A percentile compares a stretch with the other conserved stretches of the same genome.
Conservation (phyloP, 306 rosid genomes). For the Bauhinia variegata region DNA sequence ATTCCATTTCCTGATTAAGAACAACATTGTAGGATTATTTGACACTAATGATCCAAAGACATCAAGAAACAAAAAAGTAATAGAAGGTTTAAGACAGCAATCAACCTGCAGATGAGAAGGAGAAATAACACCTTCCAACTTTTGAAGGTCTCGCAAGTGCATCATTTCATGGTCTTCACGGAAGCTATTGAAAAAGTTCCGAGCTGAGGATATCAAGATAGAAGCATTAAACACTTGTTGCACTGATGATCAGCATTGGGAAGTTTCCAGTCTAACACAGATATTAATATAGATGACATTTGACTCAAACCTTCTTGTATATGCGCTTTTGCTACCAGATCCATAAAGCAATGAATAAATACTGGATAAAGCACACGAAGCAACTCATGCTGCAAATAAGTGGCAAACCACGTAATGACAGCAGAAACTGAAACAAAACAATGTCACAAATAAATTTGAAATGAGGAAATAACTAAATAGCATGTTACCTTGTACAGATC, state of each 20-base stretch:
- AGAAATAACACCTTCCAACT: conserved; percentile 93
- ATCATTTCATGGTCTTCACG: conserved; percentile 93
- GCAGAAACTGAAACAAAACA: background rate
- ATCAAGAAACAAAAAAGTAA: conserved; percentile 5
- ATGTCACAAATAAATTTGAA: conserved; percentile 8
- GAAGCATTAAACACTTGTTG: conserved; percentile 17
- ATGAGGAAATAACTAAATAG: background rate
- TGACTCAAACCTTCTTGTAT: conserved; percentile 72
- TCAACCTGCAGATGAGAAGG: conserved; percentile 83
- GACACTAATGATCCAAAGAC: conserved; percentile 25
- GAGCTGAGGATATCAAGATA: conserved; percentile 60
- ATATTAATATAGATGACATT: background rate
- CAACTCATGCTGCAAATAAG: conserved; percentile 79
- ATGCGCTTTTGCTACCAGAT: conserved; percentile 93
- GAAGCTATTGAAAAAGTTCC: conserved; percentile 73
- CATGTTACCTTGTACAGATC: conserved; percentile 81
- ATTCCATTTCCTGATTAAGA: conserved; percentile 86
- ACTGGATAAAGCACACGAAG: conserved; percentile 97
- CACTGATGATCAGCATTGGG: background rate
- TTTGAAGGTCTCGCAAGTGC: conserved; percentile 84
- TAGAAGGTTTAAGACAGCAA: conserved; percentile 12
- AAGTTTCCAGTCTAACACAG: background rate
- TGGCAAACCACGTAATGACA: conserved; percentile 9
- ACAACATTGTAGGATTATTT: conserved; percentile 17
- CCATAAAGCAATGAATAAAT: conserved; percentile 94